These are phyloP conservation scores for Aspergillus pseudonomiae DNA, from an alignment of 2,329 filamentous ascomycete genomes.

Conservation along the genomic window DNA sequence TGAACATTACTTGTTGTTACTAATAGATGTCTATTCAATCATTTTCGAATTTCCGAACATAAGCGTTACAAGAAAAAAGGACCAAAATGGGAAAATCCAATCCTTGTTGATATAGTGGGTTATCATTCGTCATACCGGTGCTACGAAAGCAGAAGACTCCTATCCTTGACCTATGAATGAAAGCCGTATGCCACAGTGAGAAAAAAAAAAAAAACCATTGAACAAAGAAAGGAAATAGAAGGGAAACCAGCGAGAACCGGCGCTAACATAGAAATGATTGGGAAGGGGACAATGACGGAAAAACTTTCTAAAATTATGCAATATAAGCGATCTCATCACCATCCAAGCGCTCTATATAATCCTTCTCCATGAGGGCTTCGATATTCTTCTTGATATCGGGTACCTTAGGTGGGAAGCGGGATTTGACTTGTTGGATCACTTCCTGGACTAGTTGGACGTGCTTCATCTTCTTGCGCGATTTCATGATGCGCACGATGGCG, in stretches of 20 bases:
- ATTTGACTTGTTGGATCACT: conserved; percentile 92
- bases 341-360: conserved; percentile 94
- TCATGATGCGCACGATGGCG: conserved; percentile 99
- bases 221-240: not conserved
- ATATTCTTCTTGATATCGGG: conserved; percentile 99
- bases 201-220: not conserved
- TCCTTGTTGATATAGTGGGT: conserved; percentile 20
- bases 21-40: not conserved
- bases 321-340: conserved; percentile 94
- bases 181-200: not conserved
- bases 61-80: not conserved
- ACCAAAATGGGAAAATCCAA: not conserved
- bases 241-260: conserved; percentile 11
- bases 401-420: conserved; percentile 89
- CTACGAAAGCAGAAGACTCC: conserved; percentile 16
- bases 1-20: not conserved
- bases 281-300: conserved; percentile 10
- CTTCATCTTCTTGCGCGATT: conserved; percentile 98
- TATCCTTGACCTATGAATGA: conserved; percentile 4
- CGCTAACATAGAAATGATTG: conserved; percentile 8
- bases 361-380: conserved; percentile 97
- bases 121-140: conserved; percentile 35
- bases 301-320: conserved; percentile 59
- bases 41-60: too few species aligned
- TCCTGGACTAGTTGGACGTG: conserved; percentile 92